A percentile compares a stretch with the other conserved stretches of the same genome.
Evolutionary conservation across 1,284 basidiomycete genomes (phyloP).

Genomic region (Dichomitus squalens): DNA sequence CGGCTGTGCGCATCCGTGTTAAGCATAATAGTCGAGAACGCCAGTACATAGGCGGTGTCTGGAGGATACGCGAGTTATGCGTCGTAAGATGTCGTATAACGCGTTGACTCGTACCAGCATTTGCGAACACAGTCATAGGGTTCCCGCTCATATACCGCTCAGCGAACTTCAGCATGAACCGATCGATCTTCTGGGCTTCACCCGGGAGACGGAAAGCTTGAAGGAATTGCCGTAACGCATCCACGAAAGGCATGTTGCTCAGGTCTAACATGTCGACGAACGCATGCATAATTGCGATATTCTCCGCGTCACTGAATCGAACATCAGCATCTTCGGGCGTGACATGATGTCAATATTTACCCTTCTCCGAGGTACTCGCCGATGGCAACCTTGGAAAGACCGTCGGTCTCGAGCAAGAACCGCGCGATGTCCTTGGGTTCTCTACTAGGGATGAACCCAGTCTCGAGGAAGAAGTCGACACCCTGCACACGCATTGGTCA

Average conservation of each 20-base stretch:
- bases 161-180: slow-evolving; percentile 98
- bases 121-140: slow-evolving; percentile 79
- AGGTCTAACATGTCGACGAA: slow-evolving; percentile 94
- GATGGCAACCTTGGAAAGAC: slow-evolving; percentile 93
- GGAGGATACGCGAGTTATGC: not conserved
- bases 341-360: slow-evolving; percentile 46
- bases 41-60: slow-evolving; percentile 93
- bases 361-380: slow-evolving; percentile 98
- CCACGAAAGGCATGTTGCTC: slow-evolving; percentile 78
- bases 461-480: slow-evolving; percentile 86
- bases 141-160: slow-evolving; percentile 93
- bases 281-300: slow-evolving; percentile 93
- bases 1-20: slow-evolving; percentile 97
- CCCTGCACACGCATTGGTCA: slow-evolving; percentile 51
- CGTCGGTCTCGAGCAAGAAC: slow-evolving; percentile 91
- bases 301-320: slow-evolving; percentile 71
- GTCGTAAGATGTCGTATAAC: not conserved
- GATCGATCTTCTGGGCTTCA: slow-evolving; percentile 96
- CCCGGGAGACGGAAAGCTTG: slow-evolving; percentile 96
- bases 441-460: slow-evolving; percentile 84
- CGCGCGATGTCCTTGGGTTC: slow-evolving; percentile 82
- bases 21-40: slow-evolving; percentile 92
- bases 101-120: slow-evolving; percentile 58
- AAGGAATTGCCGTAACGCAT: slow-evolving; percentile 85
- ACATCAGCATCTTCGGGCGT: slow-evolving; percentile 18